These are phyloP conservation scores for Nannizzia gypsea DNA, from an alignment of 2,329 filamentous ascomycete species.

Conservation along the genomic window DNA sequence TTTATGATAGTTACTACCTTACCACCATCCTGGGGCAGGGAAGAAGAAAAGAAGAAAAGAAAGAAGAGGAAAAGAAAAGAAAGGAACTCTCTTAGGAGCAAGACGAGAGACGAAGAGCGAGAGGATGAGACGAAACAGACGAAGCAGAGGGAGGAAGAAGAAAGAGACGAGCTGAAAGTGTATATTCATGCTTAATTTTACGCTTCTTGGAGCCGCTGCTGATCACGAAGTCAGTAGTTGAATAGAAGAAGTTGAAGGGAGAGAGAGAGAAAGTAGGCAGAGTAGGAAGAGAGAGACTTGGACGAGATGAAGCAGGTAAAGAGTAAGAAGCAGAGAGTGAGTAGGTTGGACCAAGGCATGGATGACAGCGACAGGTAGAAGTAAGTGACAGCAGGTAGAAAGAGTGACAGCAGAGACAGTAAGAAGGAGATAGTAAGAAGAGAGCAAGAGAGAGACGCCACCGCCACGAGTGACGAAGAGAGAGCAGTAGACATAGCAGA, in stretches of 20 bases:
- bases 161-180: neutral
- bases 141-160: neutral
- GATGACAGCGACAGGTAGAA: too few species aligned
- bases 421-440: neutral
- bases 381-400: too few species aligned
- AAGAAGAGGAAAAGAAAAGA: neutral
- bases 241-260: neutral
- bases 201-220: neutral
- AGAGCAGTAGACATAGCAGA: too few species aligned
- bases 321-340: neutral
- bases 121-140: too few species aligned
- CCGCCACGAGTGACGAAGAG: neutral
- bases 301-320: neutral
- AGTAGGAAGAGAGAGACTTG: neutral
- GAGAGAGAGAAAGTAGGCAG: neutral
- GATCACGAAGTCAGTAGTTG: neutral
- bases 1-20: too few species aligned
- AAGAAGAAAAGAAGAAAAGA: neutral
- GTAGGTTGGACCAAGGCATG: too few species aligned
- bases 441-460: neutral
- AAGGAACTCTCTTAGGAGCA: neutral
- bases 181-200: conserved; percentile 5
- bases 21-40: too few species aligned
- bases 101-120: too few species aligned
- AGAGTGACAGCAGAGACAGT: neutral